Conservation (phyloP, 73 alveolate genomes). For the Breviolum minutum region DNA sequence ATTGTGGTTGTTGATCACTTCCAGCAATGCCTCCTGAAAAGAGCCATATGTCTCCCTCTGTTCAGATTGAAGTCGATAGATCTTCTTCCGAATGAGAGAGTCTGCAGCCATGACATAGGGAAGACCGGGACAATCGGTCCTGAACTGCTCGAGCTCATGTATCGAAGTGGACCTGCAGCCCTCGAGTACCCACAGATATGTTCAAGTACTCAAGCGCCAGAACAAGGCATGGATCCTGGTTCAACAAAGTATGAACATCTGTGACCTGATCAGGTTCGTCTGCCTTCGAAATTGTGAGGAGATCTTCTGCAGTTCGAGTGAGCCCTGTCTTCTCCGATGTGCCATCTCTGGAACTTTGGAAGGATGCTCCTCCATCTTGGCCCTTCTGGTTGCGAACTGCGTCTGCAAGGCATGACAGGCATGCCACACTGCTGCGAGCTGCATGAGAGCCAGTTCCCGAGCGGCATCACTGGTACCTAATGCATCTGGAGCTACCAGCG, state of each 20-base stretch:
- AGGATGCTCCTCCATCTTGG: conserved; percentile 67
- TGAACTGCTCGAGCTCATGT: conserved; percentile 53
- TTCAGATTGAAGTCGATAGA: background rate
- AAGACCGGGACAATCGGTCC: conserved; percentile 7
- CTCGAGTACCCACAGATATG: background rate
- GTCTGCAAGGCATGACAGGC: conserved; percentile 24
- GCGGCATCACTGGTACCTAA: background rate
- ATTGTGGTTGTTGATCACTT: background rate
- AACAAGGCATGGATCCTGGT: conserved; percentile 15
- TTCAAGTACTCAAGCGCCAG: conserved; percentile 34
- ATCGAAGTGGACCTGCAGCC: background rate
- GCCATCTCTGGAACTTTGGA: conserved; percentile 24
- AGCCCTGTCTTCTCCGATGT: background rate
- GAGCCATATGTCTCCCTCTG: too few species aligned
- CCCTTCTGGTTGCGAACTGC: conserved; percentile 37
- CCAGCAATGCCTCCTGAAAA: background rate
- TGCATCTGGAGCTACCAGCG: background rate
- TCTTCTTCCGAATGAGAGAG: conserved; percentile 1
- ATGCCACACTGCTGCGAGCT: conserved; percentile 37
- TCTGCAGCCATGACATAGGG: conserved; percentile 26
- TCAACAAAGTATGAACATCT: background rate
- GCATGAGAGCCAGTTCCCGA: background rate
- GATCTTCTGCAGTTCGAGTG: conserved; percentile 8
- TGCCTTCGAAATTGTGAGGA: background rate
- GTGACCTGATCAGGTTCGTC: conserved; percentile 46